phyloP scores from a whole-genome alignment of 805 yeast species.

The Metschnikowia lochheadii region DNA sequence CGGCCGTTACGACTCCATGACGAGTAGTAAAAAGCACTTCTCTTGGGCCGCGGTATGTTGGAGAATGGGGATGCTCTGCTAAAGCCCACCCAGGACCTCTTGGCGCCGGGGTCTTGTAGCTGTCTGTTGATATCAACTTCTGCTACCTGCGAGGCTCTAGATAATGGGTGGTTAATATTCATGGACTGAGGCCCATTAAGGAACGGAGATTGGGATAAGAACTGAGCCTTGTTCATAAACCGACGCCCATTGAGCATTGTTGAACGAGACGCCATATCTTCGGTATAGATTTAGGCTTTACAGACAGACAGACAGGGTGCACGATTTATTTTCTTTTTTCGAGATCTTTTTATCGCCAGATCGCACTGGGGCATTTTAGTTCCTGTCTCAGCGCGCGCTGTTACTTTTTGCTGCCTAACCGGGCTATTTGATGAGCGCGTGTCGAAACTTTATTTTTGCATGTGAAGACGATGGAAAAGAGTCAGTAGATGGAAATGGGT shows the following conservation, averaged over 20 bases:
- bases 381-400: slow-evolving; percentile 3
- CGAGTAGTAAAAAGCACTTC: slow-evolving; percentile 50
- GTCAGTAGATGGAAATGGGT: too few relatives aligned
- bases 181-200: slow-evolving; percentile 33
- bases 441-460: background rate
- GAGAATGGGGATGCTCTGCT: slow-evolving; percentile 40
- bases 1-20: slow-evolving; percentile 30
- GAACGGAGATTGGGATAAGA: slow-evolving; percentile 22
- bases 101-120: slow-evolving; percentile 10
- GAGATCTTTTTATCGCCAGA: background rate
- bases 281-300: background rate
- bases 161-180: slow-evolving; percentile 40
- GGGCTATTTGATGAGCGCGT: background rate
- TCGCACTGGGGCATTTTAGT: background rate
- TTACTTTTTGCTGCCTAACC: background rate
- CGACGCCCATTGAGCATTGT: slow-evolving; percentile 14
- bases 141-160: slow-evolving; percentile 37
- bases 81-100: slow-evolving; percentile 23
- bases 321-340: background rate
- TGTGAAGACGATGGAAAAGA: background rate
- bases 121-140: slow-evolving; percentile 25
- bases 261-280: slow-evolving; percentile 17
- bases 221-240: slow-evolving; percentile 11
- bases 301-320: background rate
- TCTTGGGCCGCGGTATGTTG: slow-evolving; percentile 53